Base-by-base conservation (phyloP, 257 asterid species). In the Pogostemon cablin region DNA sequence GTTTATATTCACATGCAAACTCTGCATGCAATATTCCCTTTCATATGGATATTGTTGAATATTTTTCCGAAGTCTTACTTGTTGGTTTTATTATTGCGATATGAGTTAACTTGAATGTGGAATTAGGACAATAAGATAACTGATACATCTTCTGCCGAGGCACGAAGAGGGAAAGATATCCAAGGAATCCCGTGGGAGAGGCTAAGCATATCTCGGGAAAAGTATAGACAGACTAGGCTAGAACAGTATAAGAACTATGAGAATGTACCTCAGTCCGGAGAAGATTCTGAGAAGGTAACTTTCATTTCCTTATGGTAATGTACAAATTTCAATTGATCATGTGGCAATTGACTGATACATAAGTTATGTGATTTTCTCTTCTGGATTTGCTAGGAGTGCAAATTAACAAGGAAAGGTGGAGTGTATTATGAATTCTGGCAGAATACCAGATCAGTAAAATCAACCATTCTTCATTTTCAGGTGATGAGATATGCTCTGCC, bases 101-200 rank as follows among this genome's bases (percentile, higher is more conserved):
- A 63, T 57, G 47, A 72, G 72, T 75, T 77, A 67, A 80, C 78
- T 69, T 73, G 59, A 65, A 59, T 75, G 57, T 80, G 81, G 73
- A 34, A 69, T 71, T 73, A 81, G 89, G 87, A 82, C 76, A 82
- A 78, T 60, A 75, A 79, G 82, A 82, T 82, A 9, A 80, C 86
- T 4, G 87, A 86, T 75, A 84, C 90, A 10, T 82, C 82, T 63
- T 90, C 90, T 40, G 81, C 88, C 4, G 90, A 86, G 76, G 90
- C 92, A 43, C 84, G 87, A 65, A 75, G 47, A 58, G 92, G 92
- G 65, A 86, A 82, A 76, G 92, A 86, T 74, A 86, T 86, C 65
- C 92, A 86, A 79, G 92, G 92, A 72, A 86, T 86, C 9, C 90
- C 86, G 3, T 86, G 92, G 90, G 86, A 84, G 73, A 82, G 83